These are phyloP conservation scores for Daucus carota DNA, from an alignment of 129 eudicot genomes.

Conservation along the genomic window DNA sequence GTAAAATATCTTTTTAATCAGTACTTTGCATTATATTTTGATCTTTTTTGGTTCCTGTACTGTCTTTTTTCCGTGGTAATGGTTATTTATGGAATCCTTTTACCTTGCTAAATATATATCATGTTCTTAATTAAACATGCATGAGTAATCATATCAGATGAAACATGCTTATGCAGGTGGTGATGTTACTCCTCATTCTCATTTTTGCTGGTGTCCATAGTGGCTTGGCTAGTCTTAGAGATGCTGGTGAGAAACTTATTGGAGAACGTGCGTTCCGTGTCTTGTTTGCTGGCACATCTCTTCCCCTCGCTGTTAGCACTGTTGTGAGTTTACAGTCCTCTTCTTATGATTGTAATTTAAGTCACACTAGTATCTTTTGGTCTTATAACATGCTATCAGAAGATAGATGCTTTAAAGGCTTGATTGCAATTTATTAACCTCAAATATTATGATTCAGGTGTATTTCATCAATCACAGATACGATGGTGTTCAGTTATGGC, in stretches of 20 bases:
- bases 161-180: constrained; percentile 52
- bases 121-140: not conserved
- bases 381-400: too few species aligned
- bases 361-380: not conserved
- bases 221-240: constrained; percentile 97
- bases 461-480: constrained; percentile 93
- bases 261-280: constrained; percentile 99
- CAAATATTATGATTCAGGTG: constrained; percentile 35
- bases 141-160: not conserved
- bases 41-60: not conserved
- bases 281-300: constrained; percentile 85
- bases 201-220: constrained; percentile 89
- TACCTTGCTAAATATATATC: not conserved
- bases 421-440: constrained; percentile 30
- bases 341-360: not conserved
- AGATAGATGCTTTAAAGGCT: not conserved
- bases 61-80: too few species aligned
- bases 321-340: constrained; percentile 52
- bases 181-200: constrained; percentile 68
- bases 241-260: constrained; percentile 79
- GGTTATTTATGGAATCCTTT: not conserved
- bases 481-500: constrained; percentile 94
- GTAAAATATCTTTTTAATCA: not conserved
- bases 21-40: not conserved
- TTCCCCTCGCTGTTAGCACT: constrained; percentile 90